These are phyloP conservation scores for Neoconidiobolus thromboides DNA, from an alignment of 371 early-diverging fungal species.

Conservation along the genomic window DNA sequence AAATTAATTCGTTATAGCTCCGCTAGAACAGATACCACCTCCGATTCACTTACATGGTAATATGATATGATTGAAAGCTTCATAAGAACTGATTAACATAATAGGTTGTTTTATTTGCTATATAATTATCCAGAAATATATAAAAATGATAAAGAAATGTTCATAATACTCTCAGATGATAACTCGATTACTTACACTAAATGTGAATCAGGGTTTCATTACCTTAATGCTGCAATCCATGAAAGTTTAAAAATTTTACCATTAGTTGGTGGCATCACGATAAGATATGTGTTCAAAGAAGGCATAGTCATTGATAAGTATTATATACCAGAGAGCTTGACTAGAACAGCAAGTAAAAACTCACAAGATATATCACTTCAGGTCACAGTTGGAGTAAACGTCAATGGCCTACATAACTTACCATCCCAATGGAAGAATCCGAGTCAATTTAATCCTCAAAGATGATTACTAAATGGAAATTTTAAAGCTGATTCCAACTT, in stretches of 20 bases:
- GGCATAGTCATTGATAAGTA: slow-evolving; percentile 37
- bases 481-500: neutral
- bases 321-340: slow-evolving; percentile 25
- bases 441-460: neutral
- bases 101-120: too few relatives aligned
- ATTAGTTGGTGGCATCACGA: neutral
- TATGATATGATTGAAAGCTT: too few relatives aligned
- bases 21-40: too few relatives aligned
- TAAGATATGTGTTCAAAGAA: neutral
- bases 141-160: too few relatives aligned
- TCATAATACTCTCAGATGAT: too few relatives aligned
- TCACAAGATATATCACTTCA: too few relatives aligned
- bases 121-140: too few relatives aligned
- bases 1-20: too few relatives aligned
- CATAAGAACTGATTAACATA: too few relatives aligned
- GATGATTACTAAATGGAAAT: neutral
- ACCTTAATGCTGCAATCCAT: slow-evolving; percentile 3
- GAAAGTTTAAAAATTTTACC: neutral
- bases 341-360: too few relatives aligned
- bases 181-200: too few relatives aligned
- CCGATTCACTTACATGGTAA: too few relatives aligned
- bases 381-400: neutral
- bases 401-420: neutral
- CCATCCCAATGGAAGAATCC: neutral
- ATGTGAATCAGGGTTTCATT: neutral